phyloP scores from a whole-genome alignment of 2,329 filamentous ascomycete genomes.

The Nemania abortiva region DNA sequence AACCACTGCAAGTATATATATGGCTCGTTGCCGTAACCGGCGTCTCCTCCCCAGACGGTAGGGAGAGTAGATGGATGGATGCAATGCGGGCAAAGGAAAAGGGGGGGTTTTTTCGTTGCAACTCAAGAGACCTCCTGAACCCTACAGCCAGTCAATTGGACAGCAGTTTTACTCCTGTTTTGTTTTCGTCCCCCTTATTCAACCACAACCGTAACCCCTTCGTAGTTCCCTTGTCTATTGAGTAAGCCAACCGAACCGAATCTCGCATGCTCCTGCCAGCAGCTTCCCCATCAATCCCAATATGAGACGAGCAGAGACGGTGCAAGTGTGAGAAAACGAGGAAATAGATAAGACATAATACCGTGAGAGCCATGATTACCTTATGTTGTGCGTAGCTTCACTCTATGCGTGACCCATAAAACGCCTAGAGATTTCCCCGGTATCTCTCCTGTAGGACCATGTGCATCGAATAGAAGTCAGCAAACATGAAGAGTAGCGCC shows the following conservation, averaged over 20 bases:
- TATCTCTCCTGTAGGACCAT: background rate
- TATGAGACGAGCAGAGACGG: background rate
- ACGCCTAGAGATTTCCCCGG: background rate
- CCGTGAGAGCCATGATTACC: background rate
- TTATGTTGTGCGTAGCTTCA: background rate
- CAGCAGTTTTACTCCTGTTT: no score
- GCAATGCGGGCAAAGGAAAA: background rate
- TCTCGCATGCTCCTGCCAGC: background rate
- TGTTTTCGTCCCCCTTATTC: background rate
- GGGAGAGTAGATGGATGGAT: background rate
- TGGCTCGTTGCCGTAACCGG: background rate
- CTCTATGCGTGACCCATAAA: background rate
- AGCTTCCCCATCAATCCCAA: background rate
- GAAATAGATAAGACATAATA: background rate
- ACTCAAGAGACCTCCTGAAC: background rate
- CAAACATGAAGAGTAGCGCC: background rate
- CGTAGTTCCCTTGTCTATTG: conserved; percentile 12
- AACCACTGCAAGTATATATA: background rate
- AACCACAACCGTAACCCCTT: background rate
- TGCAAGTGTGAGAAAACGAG: background rate
- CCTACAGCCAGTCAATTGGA: background rate
- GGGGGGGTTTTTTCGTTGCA: background rate
- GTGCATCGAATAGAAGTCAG: background rate
- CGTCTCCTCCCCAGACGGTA: background rate
- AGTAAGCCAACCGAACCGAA: conserved; percentile 9